Conservation (phyloP, 73 alveolate genomes). For the Paramecium biaurelia region DNA sequence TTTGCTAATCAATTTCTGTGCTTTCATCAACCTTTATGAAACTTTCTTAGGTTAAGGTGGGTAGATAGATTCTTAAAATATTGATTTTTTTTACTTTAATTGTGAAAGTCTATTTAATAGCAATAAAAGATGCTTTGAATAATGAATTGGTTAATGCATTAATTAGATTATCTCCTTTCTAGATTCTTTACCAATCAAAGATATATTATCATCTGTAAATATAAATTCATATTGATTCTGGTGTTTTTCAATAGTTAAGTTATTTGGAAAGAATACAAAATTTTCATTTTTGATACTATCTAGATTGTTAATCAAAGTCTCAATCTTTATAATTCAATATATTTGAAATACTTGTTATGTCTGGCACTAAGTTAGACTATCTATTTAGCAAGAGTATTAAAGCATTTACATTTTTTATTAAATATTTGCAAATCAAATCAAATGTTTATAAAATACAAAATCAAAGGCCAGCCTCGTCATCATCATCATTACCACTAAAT, state of each 20-base stretch:
- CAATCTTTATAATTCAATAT: background rate
- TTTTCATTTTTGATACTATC: background rate
- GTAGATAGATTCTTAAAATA: background rate
- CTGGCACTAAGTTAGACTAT: background rate
- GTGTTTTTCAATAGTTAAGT: background rate
- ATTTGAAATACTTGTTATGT: background rate
- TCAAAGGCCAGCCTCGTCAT: constrained; percentile 3
- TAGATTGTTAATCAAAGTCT: background rate
- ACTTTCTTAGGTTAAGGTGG: background rate
- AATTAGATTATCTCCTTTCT: background rate
- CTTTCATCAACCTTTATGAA: background rate
- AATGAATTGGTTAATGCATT: background rate
- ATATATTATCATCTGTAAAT: background rate
- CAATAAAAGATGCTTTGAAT: background rate
- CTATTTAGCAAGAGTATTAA: background rate
- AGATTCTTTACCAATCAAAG: background rate
- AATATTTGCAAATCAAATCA: background rate
- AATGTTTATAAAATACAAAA: background rate
- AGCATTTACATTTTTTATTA: background rate
- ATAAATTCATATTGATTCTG: background rate
- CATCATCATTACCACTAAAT: background rate
- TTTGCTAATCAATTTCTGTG: no score
- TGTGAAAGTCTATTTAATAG: background rate
- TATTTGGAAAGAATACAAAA: background rate
- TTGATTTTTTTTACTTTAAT: background rate